Evolutionary conservation across 306 rosid genomes (phyloP).

Genomic region (Ormosia emarginata): DNA sequence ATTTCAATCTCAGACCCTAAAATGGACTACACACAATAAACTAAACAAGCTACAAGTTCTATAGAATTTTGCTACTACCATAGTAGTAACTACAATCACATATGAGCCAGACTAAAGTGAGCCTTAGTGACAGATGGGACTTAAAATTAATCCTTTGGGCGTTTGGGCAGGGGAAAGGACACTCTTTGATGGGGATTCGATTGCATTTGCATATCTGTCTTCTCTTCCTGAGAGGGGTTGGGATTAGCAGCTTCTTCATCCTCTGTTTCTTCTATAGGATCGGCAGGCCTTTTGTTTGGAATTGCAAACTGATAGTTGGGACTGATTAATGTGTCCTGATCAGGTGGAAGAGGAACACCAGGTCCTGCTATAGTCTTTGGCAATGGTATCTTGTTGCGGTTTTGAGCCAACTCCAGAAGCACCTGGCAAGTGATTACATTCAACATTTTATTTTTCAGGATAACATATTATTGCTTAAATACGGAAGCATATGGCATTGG

Average conservation of each 20-base stretch:
- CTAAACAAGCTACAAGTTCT: too few relatives aligned
- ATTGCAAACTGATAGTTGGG: constrained; percentile 80
- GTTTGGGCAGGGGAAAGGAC: constrained; percentile 70
- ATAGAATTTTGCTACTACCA: too few relatives aligned
- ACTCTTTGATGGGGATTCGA: constrained; percentile 68
- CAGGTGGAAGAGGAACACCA: constrained; percentile 72
- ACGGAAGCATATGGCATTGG: neutral
- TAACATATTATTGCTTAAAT: neutral
- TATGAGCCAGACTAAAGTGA: too few relatives aligned
- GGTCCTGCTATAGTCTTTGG: constrained; percentile 68
- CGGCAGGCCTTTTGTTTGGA: constrained; percentile 66
- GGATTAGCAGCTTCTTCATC: constrained; percentile 59
- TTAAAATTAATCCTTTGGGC: constrained; percentile 29
- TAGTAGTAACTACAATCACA: too few relatives aligned
- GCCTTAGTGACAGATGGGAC: too few relatives aligned
- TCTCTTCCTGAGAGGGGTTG: constrained; percentile 57
- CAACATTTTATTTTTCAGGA: constrained; percentile 5
- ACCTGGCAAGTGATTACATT: constrained; percentile 42
- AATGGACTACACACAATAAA: too few relatives aligned
- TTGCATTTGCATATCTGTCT: constrained; percentile 46
- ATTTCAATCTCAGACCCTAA: too few relatives aligned
- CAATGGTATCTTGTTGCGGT: constrained; percentile 72
- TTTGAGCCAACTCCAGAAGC: constrained; percentile 75
- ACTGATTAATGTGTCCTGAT: constrained; percentile 69
- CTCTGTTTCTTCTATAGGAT: constrained; percentile 66